These are phyloP conservation scores for Closterium sp. DNA, from an alignment of 139 green algal species.

Conservation along the genomic window DNA sequence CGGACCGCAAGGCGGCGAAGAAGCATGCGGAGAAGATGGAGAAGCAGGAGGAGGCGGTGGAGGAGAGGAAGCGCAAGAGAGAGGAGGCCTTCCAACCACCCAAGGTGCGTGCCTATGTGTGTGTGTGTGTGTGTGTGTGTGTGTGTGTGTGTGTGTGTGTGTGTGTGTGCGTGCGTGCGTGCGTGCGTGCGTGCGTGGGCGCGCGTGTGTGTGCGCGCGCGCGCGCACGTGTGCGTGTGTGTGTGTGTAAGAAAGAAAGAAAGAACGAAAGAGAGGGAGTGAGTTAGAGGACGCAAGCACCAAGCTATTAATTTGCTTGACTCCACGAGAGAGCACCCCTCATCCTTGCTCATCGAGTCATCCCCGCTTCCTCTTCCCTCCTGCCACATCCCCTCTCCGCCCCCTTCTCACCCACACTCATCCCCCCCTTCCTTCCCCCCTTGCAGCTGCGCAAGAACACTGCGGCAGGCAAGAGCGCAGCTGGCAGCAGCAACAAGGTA, in stretches of 20 bases:
- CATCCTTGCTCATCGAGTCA: too few relatives aligned
- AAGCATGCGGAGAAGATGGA: conserved; percentile 59
- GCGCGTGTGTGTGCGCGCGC: conserved; percentile 18
- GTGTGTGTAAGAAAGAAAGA: too few relatives aligned
- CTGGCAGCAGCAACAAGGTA: neutral
- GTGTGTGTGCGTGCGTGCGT: conserved; percentile 26
- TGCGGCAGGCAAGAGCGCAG: neutral
- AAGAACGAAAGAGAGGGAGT: too few relatives aligned
- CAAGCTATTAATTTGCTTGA: too few relatives aligned
- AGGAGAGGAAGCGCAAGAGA: conserved; percentile 66
- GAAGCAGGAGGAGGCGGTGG: conserved; percentile 62
- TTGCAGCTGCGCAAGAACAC: neutral
- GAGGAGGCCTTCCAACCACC: conserved; percentile 83
- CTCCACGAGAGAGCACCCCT: too few relatives aligned
- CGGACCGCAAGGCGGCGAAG: conserved; percentile 55
- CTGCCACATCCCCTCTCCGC: neutral
- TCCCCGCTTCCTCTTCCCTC: too few relatives aligned
- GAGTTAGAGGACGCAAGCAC: too few relatives aligned
- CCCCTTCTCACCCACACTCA: neutral
- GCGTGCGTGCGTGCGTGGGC: conserved; percentile 24
- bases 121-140: conserved; percentile 32
- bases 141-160: conserved; percentile 32
- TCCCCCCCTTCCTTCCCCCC: neutral
- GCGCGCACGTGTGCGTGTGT: neutral
- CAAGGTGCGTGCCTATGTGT: conserved; percentile 40